Evolutionary conservation across 2,329 filamentous ascomycete genomes (phyloP).

Genomic region (Tolypocladium ophioglossoides): DNA sequence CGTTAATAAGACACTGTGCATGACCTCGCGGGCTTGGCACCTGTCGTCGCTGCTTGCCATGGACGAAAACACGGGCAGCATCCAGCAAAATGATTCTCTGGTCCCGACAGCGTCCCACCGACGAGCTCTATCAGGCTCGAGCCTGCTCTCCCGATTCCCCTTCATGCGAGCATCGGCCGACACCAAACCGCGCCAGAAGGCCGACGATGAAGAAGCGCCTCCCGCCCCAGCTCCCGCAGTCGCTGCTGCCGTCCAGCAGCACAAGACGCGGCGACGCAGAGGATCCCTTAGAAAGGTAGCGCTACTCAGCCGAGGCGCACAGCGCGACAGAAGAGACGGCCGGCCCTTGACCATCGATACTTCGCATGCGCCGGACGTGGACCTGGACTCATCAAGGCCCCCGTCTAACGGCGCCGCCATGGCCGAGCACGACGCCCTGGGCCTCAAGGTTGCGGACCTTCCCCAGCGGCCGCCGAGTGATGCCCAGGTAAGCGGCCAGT

Average conservation of each 20-base stretch:
- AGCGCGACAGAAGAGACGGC: conserved; percentile 46
- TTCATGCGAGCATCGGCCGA: conserved; percentile 46
- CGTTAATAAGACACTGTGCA: background rate
- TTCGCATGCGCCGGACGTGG: conserved; percentile 15
- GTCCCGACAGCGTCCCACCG: conserved; percentile 10
- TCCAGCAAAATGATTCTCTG: conserved; percentile 3
- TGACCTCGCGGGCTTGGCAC: background rate
- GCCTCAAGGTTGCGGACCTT: conserved; percentile 36
- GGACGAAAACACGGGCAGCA: conserved; percentile 1
- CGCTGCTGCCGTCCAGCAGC: conserved; percentile 26
- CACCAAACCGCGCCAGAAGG: conserved; percentile 13
- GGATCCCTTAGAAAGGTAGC: conserved; percentile 84
- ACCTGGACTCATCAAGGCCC: conserved; percentile 7
- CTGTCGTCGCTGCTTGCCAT: background rate
- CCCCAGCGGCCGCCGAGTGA: conserved; percentile 37
- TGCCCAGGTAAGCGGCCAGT: conserved; percentile 26
- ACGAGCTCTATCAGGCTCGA: conserved; percentile 47
- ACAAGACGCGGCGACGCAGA: conserved; percentile 56
- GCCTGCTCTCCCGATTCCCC: conserved; percentile 57
- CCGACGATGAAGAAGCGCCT: conserved; percentile 20
- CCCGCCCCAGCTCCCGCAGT: conserved; percentile 13
- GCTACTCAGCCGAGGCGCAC: conserved; percentile 63
- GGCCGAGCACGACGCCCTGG: conserved; percentile 24
- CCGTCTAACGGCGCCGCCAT: conserved; percentile 10
- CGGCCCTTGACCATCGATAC: conserved; percentile 34